Percentiles rank a stretch among this genome's conserved stretches.
phyloP scores from a whole-genome alignment of 495 filamentous ascomycete species.

The Cercophora sp. region DNA sequence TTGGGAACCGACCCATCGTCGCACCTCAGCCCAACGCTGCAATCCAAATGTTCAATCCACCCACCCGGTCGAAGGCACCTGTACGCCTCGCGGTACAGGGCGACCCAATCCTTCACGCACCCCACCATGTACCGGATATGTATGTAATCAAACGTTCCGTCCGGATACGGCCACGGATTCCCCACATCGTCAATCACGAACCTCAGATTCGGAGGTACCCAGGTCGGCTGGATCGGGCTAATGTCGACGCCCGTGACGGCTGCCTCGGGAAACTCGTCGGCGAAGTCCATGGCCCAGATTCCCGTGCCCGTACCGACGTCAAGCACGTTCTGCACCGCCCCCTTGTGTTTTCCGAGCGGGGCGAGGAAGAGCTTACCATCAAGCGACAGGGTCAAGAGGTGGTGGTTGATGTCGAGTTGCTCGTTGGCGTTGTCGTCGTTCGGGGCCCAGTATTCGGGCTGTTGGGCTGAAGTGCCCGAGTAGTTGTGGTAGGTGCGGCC shows the following conservation, averaged over 20 bases:
- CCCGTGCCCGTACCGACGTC: conserved; percentile 40
- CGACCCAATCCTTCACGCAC: conserved; percentile 46
- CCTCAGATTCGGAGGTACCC: conserved; percentile 41
- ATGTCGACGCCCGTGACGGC: conserved; percentile 59
- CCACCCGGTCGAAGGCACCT: conserved; percentile 33
- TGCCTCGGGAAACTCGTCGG: conserved; percentile 45
- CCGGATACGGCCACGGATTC: conserved; percentile 42
- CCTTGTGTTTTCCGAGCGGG: conserved; percentile 40
- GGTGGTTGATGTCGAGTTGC: conserved; percentile 30
- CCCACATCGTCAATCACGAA: conserved; percentile 52
- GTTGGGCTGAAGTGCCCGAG: conserved; percentile 5
- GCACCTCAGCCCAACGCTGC: background rate
- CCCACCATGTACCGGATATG: conserved; percentile 53
- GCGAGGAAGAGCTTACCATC: conserved; percentile 51
- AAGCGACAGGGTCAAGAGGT: conserved; percentile 31
- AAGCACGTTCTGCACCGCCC: conserved; percentile 45
- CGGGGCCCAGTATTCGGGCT: conserved; percentile 27
- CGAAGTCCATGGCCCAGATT: conserved; percentile 28
- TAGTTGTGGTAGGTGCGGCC: conserved; percentile 29
- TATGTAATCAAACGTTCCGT: conserved; percentile 49
- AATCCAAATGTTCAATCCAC: conserved; percentile 23
- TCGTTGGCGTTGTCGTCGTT: conserved; percentile 33
- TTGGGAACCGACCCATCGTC: background rate
- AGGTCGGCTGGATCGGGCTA: conserved; percentile 48
- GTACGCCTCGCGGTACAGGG: conserved; percentile 31